A percentile compares a stretch with the other conserved stretches of the same genome.
phyloP scores from a whole-genome alignment of 805 yeast genomes.

The Jamesozyma piceae region DNA sequence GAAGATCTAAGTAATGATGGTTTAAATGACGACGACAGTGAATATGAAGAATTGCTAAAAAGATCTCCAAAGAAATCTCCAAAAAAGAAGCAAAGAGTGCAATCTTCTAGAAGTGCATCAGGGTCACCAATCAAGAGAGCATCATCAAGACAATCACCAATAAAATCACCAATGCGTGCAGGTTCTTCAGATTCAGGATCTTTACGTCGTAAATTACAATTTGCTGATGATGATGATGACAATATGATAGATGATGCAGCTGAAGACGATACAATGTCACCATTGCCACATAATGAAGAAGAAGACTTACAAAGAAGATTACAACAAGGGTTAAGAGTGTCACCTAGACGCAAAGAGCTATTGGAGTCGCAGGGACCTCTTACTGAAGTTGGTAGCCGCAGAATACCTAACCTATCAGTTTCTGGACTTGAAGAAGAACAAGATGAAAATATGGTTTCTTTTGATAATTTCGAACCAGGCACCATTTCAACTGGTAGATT shows the following conservation, averaged over 20 bases:
- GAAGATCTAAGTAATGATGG: constrained; percentile 26
- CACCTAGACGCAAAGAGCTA: constrained; percentile 23
- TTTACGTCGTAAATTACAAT: constrained; percentile 15
- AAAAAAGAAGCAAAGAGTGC: constrained; percentile 24
- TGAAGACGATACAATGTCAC: constrained; percentile 18
- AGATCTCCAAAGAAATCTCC: constrained; percentile 29
- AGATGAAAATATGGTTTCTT: constrained; percentile 10
- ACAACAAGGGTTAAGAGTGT: constrained; percentile 22
- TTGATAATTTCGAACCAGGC: constrained; percentile 21
- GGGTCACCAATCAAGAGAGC: constrained; percentile 16
- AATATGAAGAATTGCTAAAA: constrained; percentile 11
- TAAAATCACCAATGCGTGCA: constrained; percentile 1
- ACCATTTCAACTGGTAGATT: constrained; percentile 44
- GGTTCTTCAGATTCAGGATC: constrained; percentile 5
- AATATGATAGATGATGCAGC: constrained; percentile 22
- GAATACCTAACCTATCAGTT: constrained; percentile 14
- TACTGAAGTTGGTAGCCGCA: constrained; percentile 18
- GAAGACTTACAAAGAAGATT: constrained; percentile 25
- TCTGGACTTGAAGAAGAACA: constrained; percentile 13
- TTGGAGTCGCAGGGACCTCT: constrained; percentile 13
- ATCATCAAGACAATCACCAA: constrained; percentile 10
- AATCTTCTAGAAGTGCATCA: constrained; percentile 6
- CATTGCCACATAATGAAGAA: constrained; percentile 25
- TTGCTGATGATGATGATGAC: constrained; percentile 19
- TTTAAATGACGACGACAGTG: constrained; percentile 16